Evolutionary conservation across 2,329 filamentous ascomycete species (phyloP), one percentile per base, ranked within the genome.

Genomic region (Furcasterigmium furcatum): DNA sequence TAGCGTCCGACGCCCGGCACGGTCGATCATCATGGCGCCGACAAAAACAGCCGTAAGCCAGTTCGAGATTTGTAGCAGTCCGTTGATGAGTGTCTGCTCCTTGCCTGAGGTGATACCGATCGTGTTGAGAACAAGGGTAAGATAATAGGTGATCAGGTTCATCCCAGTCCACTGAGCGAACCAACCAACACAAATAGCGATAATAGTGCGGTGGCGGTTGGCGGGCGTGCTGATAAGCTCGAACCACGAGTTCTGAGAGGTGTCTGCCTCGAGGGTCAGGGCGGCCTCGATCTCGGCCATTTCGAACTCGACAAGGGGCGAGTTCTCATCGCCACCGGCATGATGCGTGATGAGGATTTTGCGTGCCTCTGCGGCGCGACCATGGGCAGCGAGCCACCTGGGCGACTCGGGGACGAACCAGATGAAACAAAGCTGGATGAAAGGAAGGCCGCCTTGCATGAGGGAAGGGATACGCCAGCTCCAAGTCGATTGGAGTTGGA

Each of bases 11-110:
- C 64, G 57, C 3, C 62, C 58, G 35, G 59, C 38, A 2, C 52
- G 50, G 29, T 62, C 59, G 38, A 60, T 55, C 20, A 61, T 52
- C 21, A 55, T 54, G n/a, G 61, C 57, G 2, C 45, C 49, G 16
- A 42, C 46, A 16, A 39, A 43, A 14, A 44, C 41, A 14, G 43
- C 12, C 8, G 43, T 44, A 21, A 46, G 18, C 44, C 44, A 49
- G 43, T 53, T 53, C 39, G 42, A 53, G 13, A 52, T 44, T 21
- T 51, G 49, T 38, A 55, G 44, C 6, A 58, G 56, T 8, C 64
- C 68, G 45, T 71, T 72, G 56, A 73, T 71, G 35, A 64, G 51
- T 9, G 62, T 63, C 55, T 72, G 67, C 1, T 57, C 58, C 22
- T 60, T 52, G 8, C 61, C 50, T n/a, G 63, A 55, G 1, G 58